Evolutionary conservation across 202 grass and related monocot species (phyloP), one percentile per base, ranked within the genome.

Genomic region (Brachypodium distachyon): DNA sequence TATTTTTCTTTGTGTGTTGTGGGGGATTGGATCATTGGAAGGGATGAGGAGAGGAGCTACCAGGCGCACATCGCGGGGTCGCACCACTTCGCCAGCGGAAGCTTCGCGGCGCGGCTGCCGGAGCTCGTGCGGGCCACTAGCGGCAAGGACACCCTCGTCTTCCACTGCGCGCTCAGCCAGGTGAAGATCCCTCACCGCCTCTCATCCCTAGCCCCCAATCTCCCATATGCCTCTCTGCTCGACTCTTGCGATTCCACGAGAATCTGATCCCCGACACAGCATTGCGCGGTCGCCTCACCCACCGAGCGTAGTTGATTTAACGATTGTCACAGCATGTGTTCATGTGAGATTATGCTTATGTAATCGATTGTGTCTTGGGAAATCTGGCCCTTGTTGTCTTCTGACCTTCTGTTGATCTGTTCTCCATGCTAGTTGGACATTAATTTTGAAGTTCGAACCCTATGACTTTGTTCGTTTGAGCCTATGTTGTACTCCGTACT

Each of bases 141-240:
- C 67, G 89, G 70, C 69, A 92, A 92, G 83, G 89, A 94, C 62
- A 94, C 91, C 77, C 86, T 98, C 51, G 89, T 98, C 79, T 98
- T 98, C 67, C 95, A 94, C 85, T 98, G 95, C 87, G 91, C 91
- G n/a, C 91, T 98, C 58, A 98, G 95, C 83, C 70, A 90, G 89
- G 95, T 98, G 14, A 67, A 69, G 42, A 81, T 70, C 61, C 42
- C 17, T 16, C 67, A 31, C 32, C 9, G 16, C 21, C 50, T 6
- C 36, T 44, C 38, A 12, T 59, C 19, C 61, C 47, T 31, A 21
- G 22, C n/a, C 18, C 61, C 54, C 26, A 32, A 57, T n/a, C 14
- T 4, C n/a, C 22, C 39, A n/a, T n/a, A 13, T 11, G 7, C 56
- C 6, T 46, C 25, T 12, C 62, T 14, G 0, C 21, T 66, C 17